Percentiles rank a stretch among this genome's conserved stretches.
phyloP scores from a whole-genome alignment of 768 basidiomycete genomes.

The Boletus rufocinnamomeus region DNA sequence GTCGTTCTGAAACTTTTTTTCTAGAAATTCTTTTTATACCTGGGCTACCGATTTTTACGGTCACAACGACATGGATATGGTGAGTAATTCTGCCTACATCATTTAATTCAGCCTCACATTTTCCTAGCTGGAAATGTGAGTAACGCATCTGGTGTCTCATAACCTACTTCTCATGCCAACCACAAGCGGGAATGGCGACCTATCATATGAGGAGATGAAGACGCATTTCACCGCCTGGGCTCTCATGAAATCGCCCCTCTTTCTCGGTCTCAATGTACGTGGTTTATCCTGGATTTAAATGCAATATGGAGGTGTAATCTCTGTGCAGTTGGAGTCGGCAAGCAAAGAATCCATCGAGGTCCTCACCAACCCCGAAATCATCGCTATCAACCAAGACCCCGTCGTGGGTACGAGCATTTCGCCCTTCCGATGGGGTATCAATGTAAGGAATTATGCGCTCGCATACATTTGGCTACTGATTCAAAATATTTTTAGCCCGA shows the following conservation, averaged over 20 bases:
- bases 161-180: background rate
- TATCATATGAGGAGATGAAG: slow-evolving; percentile 64
- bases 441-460: slow-evolving; percentile 42
- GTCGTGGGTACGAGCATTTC: slow-evolving; percentile 60
- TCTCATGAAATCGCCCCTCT: slow-evolving; percentile 66
- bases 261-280: slow-evolving; percentile 60
- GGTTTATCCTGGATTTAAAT: slow-evolving; percentile 8
- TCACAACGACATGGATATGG: slow-evolving; percentile 70
- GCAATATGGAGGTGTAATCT: background rate
- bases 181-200: slow-evolving; percentile 59
- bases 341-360: slow-evolving; percentile 54
- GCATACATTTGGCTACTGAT: background rate
- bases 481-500: slow-evolving; percentile 30
- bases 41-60: slow-evolving; percentile 68
- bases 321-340: slow-evolving; percentile 48
- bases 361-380: slow-evolving; percentile 61
- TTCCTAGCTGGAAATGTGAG: slow-evolving; percentile 56
- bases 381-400: slow-evolving; percentile 70
- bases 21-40: slow-evolving; percentile 66
- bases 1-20: background rate
- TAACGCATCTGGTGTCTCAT: background rate
- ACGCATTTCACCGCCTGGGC: slow-evolving; percentile 76
- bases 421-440: slow-evolving; percentile 70
- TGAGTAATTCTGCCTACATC: slow-evolving; percentile 29
- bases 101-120: background rate